These are phyloP conservation scores for Avena sativa DNA, from an alignment of 176 grass and related monocot species.

Conservation along the genomic window DNA sequence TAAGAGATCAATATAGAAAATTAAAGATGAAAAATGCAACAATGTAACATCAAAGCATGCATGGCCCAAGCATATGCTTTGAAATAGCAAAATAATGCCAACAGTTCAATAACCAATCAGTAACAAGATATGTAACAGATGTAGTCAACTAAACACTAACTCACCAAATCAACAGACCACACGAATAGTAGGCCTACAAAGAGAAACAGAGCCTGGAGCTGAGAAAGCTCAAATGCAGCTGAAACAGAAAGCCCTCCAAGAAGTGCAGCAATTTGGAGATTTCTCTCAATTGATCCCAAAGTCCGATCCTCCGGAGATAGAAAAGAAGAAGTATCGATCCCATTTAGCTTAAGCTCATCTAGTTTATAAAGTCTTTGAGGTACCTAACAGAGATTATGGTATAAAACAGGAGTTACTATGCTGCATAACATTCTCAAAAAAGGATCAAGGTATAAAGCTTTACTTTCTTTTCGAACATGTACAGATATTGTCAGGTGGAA, in stretches of 20 bases:
- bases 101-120: neutral
- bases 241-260: constrained; percentile 62
- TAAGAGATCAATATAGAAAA: neutral
- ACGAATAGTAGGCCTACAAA: constrained; percentile 71
- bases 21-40: neutral
- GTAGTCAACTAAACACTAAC: constrained; percentile 41
- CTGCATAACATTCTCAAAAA: neutral
- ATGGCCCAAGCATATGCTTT: neutral
- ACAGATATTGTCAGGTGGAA: neutral
- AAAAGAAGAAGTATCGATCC: constrained; percentile 77
- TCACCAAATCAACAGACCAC: constrained; percentile 89
- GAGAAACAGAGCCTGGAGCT: constrained; percentile 65
- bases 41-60: neutral
- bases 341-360: constrained; percentile 89
- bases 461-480: constrained; percentile 1
- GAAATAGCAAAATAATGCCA: constrained; percentile 2
- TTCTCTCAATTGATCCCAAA: constrained; percentile 84
- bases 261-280: constrained; percentile 67
- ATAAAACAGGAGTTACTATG: constrained; percentile 23
- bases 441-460: neutral
- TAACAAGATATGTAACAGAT: constrained; percentile 4
- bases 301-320: constrained; percentile 70
- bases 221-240: constrained; percentile 64
- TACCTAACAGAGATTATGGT: constrained; percentile 61
- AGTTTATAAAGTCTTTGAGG: constrained; percentile 80